Evolutionary conservation across 2,329 filamentous ascomycete species (phyloP), one percentile per base, ranked within the genome.

Genomic region (Xylariomycetidae sp.): DNA sequence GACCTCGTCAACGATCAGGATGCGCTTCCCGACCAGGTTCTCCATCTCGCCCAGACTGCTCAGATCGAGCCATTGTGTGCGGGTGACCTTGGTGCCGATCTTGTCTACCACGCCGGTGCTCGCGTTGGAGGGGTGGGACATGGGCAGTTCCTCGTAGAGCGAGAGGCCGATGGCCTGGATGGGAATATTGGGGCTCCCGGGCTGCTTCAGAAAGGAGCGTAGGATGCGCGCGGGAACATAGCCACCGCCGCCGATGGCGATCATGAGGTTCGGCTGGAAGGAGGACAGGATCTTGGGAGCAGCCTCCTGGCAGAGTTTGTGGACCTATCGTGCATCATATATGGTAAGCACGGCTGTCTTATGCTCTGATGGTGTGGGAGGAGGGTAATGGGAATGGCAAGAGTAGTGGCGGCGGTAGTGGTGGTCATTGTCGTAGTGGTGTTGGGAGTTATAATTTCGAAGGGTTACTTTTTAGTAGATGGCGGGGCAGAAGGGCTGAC

Each of bases 141-240:
- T 54, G 40, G 72, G 59, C 30, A 97, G 82, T 44, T 80, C 74
- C 69, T 98, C 92, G 72, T 98, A 98, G 36, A 98, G 82, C 15
- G 90, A 97, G 45, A 98, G 83, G 30, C 92, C 92, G 62, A 98
- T 98, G 46, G 92, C 92, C 74, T 98, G 92, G 65, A 98, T 98
- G 49, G 92, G 90, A 56, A 98, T 98, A 70, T 98, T 98, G 64
- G 88, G 81, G 42, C 72, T 77, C 50, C 85, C 87, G 40, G 86
- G 74, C 59, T 80, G 78, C 74, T 94, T 96, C 62, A 98, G 85
- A 74, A 98, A 98, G 14, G 92, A 97, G 45, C 92, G 87, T 45
- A 98, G 78, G 62, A 98, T 98, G 53, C 92, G 86, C 28, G 92
- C 92, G 41, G 92, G 92, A 25, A 98, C 88, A 65, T 96, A 98